Conservation (phyloP, 495 filamentous ascomycete genomes). For the Hyaloscypha bicolor region DNA sequence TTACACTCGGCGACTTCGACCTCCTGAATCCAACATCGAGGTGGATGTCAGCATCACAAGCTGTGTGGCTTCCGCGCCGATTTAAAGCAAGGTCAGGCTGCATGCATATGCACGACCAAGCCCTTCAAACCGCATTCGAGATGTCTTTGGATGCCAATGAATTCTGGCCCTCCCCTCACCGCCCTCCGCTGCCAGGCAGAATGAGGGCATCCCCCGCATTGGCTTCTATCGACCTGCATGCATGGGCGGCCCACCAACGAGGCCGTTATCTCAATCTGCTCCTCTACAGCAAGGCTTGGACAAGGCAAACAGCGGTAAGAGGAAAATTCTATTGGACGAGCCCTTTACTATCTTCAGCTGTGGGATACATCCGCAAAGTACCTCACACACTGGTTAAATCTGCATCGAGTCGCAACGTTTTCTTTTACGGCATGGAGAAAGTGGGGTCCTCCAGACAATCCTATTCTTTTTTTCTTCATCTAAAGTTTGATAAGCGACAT, state of each 20-base stretch:
- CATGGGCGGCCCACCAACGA: neutral
- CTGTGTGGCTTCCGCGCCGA: neutral
- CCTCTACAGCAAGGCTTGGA: neutral
- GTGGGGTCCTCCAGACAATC: neutral
- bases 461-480: neutral
- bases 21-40: conserved; percentile 2
- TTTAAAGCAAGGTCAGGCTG: neutral
- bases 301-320: conserved; percentile 11
- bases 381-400: neutral
- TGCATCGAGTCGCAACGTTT: neutral
- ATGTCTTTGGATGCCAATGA: neutral
- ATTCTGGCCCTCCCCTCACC: neutral
- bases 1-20: neutral
- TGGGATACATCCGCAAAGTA: neutral
- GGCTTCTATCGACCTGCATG: neutral
- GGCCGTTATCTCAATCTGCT: neutral
- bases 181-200: neutral
- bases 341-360: conserved; percentile 7
- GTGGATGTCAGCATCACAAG: neutral
- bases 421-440: neutral
- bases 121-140: neutral
- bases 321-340: neutral
- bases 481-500: neutral
- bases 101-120: conserved; percentile 1
- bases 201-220: neutral